phyloP scores from a whole-genome alignment of 352 stramenopile genomes.

The Globisporangium cystogenes region DNA sequence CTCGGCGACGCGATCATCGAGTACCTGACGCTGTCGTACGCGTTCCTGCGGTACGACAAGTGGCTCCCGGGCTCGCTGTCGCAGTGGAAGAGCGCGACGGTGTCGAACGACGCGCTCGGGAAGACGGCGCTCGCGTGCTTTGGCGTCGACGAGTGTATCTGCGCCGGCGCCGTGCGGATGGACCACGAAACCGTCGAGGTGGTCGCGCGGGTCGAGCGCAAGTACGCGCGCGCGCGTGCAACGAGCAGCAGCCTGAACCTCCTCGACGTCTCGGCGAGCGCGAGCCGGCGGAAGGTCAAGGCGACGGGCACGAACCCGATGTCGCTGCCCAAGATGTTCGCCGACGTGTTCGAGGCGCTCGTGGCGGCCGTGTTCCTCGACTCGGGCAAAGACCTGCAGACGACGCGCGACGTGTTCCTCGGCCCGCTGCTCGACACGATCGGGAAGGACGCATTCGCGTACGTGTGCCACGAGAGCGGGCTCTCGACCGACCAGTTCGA shows the following conservation, averaged over 20 bases:
- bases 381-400: slow-evolving; percentile 57
- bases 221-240: slow-evolving; percentile 18
- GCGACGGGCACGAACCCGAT: slow-evolving; percentile 26
- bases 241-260: not conserved
- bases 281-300: slow-evolving; percentile 8
- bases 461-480: slow-evolving; percentile 71
- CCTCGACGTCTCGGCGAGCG: slow-evolving; percentile 4
- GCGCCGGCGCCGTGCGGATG: slow-evolving; percentile 55
- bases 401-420: slow-evolving; percentile 80
- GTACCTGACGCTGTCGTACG: slow-evolving; percentile 85
- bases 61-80: slow-evolving; percentile 78
- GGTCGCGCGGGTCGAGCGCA: slow-evolving; percentile 40
- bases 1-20: slow-evolving; percentile 87
- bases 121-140: slow-evolving; percentile 80
- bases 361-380: slow-evolving; percentile 86
- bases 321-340: slow-evolving; percentile 80
- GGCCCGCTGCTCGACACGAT: slow-evolving; percentile 68
- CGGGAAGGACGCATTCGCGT: slow-evolving; percentile 59
- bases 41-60: slow-evolving; percentile 55
- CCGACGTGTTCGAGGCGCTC: slow-evolving; percentile 84
- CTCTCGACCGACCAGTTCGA: slow-evolving; percentile 25
- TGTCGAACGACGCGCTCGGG: slow-evolving; percentile 80
- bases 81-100: slow-evolving; percentile 82
- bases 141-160: slow-evolving; percentile 77
- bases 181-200: slow-evolving; percentile 58